Base-by-base conservation (phyloP, 148 eudicot genomes). In the Spergularia bocconei region DNA sequence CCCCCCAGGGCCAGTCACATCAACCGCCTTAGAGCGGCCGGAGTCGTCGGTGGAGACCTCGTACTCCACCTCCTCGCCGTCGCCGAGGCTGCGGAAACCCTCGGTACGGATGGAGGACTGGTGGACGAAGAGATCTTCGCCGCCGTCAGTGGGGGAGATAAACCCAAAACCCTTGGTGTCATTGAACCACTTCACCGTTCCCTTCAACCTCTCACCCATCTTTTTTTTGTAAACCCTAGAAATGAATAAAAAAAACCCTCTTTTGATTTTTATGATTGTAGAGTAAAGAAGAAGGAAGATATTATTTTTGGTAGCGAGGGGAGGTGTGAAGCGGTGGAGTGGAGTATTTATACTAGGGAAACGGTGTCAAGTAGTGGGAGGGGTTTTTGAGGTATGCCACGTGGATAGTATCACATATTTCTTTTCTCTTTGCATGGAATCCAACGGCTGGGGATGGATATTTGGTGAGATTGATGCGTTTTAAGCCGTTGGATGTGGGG, bases 51-150 rank as follows among this genome's bases (percentile, higher is more conserved):
- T 56, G 6, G 77, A 76, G 72, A 87, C 41, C 44, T 72, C 25
- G n/a, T 66, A 87, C 80, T 87, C 91, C 3, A 87, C 91, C 39
- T 77, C 63, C 56, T 87, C 91, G 2, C 80, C 83, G 12, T 87
- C 91, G 0, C 81, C 91, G 16, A 87, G 82, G 76, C 82, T 77
- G 16, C 91, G 84, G 73, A 85, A 88, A 13, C 91, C 91, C 13
- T 88, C 88, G 17, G 91, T 13, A 3, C 87, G 74, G 73, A 88
- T 85, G 53, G 87, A 84, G 51, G 85, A 81, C 64, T 88, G 91
- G 71, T 88, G 91, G 50, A 88, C 91, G 73, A 88, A 88, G 38
- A 88, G 81, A 73, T 87, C 90, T 0, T 83, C 90, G 29, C 85
- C 65, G 19, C 88, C 90, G 21, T 87, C 84, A 60, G 69, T n/a